Percentiles rank a stretch among this genome's conserved stretches.
These are phyloP conservation scores for Kwoniella mangroviensis DNA, from an alignment of 768 basidiomycete genomes.

Conservation along the genomic window DNA sequence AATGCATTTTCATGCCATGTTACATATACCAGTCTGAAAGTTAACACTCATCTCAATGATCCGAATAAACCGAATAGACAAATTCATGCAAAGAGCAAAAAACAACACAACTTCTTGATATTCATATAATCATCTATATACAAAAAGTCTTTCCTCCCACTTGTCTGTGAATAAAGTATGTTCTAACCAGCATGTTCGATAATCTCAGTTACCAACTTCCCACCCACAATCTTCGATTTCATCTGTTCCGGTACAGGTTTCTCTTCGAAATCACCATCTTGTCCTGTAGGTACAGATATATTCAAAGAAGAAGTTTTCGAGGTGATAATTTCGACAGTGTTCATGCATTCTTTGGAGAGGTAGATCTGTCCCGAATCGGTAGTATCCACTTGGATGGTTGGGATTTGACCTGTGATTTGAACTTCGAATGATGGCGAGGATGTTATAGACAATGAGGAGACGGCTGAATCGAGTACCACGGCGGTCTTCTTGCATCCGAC, in stretches of 20 bases:
- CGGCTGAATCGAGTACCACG: constrained; percentile 85
- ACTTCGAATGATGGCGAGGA: constrained; percentile 90
- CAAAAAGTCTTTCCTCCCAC: too few species aligned
- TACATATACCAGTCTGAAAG: too few species aligned
- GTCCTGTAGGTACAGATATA: constrained; percentile 83
- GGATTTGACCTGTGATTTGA: constrained; percentile 86
- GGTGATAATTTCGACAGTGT: constrained; percentile 78
- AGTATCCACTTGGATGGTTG: constrained; percentile 90
- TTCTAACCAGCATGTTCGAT: constrained; percentile 73
- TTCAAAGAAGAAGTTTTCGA: constrained; percentile 94
- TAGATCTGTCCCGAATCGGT: constrained; percentile 96
- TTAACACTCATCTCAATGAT: too few species aligned
- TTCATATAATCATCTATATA: too few species aligned
- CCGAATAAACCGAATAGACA: too few species aligned
- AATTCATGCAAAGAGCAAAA: too few species aligned
- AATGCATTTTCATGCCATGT: not conserved
- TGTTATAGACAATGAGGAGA: constrained; percentile 87
- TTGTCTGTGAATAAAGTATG: not conserved
- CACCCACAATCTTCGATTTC: constrained; percentile 76
- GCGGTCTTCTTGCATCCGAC: constrained; percentile 88
- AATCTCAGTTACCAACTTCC: constrained; percentile 83
- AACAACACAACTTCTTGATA: too few species aligned
- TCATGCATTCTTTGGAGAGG: constrained; percentile 79
- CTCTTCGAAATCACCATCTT: constrained; percentile 90
- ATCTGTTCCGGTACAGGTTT: constrained; percentile 94